Conservation (phyloP, 805 yeast species). For the Metschnikowia aberdeeniae region DNA sequence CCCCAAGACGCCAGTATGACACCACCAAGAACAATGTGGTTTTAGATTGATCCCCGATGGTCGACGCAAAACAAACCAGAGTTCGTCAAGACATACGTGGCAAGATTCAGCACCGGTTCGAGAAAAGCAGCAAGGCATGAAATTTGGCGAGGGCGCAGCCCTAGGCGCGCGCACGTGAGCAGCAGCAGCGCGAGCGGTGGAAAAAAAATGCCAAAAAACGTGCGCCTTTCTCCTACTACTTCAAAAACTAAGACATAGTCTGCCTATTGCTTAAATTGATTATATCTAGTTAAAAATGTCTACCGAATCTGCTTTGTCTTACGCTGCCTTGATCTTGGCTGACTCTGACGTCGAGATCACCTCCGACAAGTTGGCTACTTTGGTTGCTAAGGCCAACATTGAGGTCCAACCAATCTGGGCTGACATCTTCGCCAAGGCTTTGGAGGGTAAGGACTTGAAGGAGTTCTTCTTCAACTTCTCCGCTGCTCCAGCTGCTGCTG, state of each 20-base stretch:
- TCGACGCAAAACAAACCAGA: too few species aligned
- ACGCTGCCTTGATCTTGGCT: constrained; percentile 49
- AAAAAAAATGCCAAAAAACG: constrained; percentile 11
- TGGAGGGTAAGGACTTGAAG: constrained; percentile 45
- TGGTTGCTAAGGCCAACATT: constrained; percentile 39
- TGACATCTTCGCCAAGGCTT: constrained; percentile 46
- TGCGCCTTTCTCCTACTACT: constrained; percentile 6
- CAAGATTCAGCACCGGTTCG: too few species aligned
- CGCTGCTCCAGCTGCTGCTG: constrained; percentile 43
- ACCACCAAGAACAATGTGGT: too few species aligned
- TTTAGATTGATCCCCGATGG: too few species aligned
- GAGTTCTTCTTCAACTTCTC: constrained; percentile 48
- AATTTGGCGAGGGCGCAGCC: constrained; percentile 7
- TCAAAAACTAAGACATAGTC: constrained; percentile 44
- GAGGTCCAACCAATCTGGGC: constrained; percentile 47
- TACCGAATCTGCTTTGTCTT: constrained; percentile 46
- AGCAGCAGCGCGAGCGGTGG: constrained; percentile 4
- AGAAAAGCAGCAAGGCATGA: too few species aligned
- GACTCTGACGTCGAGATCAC: constrained; percentile 45
- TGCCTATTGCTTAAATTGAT: constrained; percentile 47
- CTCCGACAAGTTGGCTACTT: constrained; percentile 41
- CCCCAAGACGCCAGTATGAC: too few species aligned
- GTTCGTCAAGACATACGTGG: too few species aligned
- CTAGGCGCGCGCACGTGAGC: constrained; percentile 14
- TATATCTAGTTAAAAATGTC: constrained; percentile 48